Base-by-base conservation (phyloP, 345 rosid genomes). In the Eutrema yunnanense region DNA sequence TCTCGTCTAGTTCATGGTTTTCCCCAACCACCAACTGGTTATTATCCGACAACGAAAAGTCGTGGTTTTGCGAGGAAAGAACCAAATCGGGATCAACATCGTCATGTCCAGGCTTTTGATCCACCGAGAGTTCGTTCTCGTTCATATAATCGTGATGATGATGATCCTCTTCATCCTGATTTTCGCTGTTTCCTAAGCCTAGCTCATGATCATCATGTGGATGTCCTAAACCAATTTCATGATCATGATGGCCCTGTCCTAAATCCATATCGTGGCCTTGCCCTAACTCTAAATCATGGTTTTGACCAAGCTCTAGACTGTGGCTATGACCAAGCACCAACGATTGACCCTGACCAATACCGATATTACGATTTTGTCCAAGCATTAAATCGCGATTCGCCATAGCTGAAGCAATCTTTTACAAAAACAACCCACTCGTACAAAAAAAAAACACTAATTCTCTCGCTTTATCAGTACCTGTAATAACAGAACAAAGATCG, bases 311-410 rank as follows among this genome's bases (percentile, higher is more conserved):
- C 34, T 85, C 96, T 81, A 88, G 47, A 74, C 46, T 74, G 71
- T 87, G 96, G 84, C 62, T 85, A 60, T 86, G 94, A 54, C 87
- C 88, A 16, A 86, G 80, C 61, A 88, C 87, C 75, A 88, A 36
- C 32, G 84, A 89, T 46, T 87, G 93, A 80, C 82, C 90, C 77
- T 88, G 96, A 33, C 83, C 81, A 38, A 84, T 78, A 72, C 85
- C 89, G 50, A 86, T 66, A 61, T 73, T 85, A 71, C 81, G 90
- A 43, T 78, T 86, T 54, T 90, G 88, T 67, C 92, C 96, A 47
- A 90, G 85, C 71, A 92, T 82, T 76, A 92, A 72, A 72, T 90
- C 98, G 29, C 90, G 94, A 74, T 85, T 87, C 36, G 96, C 90
- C 99, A 90, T 92, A 38, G 56, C 41, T 51, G 48, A 65, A 66